Percentiles rank a stretch among this genome's conserved stretches.
phyloP scores from a whole-genome alignment of 805 yeast genomes.

The Ogataea salicorniae region DNA sequence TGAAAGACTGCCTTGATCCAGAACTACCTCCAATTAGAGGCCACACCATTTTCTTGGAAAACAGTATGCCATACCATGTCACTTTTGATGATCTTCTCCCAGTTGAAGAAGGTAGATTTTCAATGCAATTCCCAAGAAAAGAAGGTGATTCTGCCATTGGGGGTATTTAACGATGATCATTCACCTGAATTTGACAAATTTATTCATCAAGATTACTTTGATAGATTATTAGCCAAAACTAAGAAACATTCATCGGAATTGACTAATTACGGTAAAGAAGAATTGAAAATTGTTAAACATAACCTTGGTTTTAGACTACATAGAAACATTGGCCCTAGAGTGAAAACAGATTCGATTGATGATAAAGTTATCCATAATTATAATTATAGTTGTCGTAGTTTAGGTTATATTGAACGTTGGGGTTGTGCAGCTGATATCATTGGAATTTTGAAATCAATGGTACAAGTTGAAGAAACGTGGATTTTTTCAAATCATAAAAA shows the following conservation, averaged over 20 bases:
- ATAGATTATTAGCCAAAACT: slow-evolving; percentile 39
- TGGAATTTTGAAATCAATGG: slow-evolving; percentile 3
- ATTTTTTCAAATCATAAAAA: too few species aligned
- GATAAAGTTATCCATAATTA: slow-evolving; percentile 43
- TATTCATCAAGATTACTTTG: slow-evolving; percentile 45
- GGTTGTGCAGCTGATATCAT: slow-evolving; percentile 48
- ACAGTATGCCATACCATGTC: slow-evolving; percentile 36
- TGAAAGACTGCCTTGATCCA: slow-evolving; percentile 46
- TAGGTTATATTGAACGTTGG: slow-evolving; percentile 62
- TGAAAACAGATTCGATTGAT: slow-evolving; percentile 30
- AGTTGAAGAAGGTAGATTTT: slow-evolving; percentile 38
- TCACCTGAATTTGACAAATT: slow-evolving; percentile 20
- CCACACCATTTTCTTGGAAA: slow-evolving; percentile 50
- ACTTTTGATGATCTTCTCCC: slow-evolving; percentile 27
- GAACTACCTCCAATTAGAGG: slow-evolving; percentile 50
- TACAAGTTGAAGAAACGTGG: too few species aligned
- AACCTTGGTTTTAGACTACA: slow-evolving; percentile 72
- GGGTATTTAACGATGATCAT: slow-evolving; percentile 35
- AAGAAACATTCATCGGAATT: slow-evolving; percentile 48
- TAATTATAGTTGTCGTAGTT: slow-evolving; percentile 70
- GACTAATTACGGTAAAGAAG: slow-evolving; percentile 13
- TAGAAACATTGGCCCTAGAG: slow-evolving; percentile 49
- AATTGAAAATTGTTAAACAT: slow-evolving; percentile 41
- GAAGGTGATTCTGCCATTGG: slow-evolving; percentile 67
- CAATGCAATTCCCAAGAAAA: slow-evolving; percentile 59